Base-by-base conservation (phyloP, 164 flowering plant genomes). In the Piper longum region DNA sequence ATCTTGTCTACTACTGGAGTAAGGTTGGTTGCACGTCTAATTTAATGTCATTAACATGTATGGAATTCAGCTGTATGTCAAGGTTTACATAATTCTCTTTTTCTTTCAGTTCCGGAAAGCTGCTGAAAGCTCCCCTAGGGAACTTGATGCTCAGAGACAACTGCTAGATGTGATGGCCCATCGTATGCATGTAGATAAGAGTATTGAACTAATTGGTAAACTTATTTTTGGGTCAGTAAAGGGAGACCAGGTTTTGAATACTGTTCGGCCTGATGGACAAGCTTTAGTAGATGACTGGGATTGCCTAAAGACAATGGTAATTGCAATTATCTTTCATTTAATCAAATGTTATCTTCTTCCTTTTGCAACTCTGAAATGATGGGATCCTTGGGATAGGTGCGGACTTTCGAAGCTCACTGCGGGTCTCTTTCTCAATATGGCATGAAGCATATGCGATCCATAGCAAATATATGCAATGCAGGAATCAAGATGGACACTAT, bases 381-480 rank as follows among this genome's bases (percentile, higher is more conserved):
- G 11, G 43, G 43, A 8, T 17, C 26, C 18, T 52, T 42, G 66
- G 40, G 75, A 64, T 79, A 92, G 98, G 98, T 92, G 64, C 81
- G 91, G 67, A 79, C 84, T 16, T 92, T 81, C 65, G 98, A 88
- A 79, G 72, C 77, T 36, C 79, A 81, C 55, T 92, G 98, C 65
- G 98, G 98, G 59, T 81, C 89, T 18, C 58, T 92, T 43, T 82
- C 95, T 11, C 91, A 84, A 57, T 88, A 89, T 66, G 97, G 98
- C 54, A 88, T 88, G 95, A 92, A 87, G 67, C 89, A 92, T 74
- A 88, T 83, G 93, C 80, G 93, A 5, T 76, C 91, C 57, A 61
- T 92, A 7, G 96, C 93, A 5, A 92, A 92, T 77, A 78, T 89
- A 40, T 92, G 96, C 79, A 92, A 89, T 67, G 93, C 87, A 8